Percentiles rank a stretch among this genome's conserved stretches.
Evolutionary conservation across 306 rosid species (phyloP).

Genomic region (Lagenaria siceraria): DNA sequence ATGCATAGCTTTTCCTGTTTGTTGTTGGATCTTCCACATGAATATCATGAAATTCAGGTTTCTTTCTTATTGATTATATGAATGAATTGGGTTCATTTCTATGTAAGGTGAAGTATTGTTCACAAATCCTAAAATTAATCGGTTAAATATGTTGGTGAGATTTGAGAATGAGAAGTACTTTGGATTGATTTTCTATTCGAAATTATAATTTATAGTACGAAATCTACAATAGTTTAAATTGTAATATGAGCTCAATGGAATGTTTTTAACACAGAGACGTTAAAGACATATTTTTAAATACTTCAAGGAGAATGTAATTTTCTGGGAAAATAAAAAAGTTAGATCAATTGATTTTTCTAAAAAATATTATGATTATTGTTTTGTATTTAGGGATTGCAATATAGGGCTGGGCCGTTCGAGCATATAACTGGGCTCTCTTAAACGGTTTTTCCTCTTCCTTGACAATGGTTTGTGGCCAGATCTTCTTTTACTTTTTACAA

Average conservation of each 20-base stretch:
- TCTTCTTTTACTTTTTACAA: neutral
- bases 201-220: neutral
- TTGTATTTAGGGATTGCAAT: neutral
- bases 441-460: neutral
- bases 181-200: neutral
- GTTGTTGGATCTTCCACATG: neutral
- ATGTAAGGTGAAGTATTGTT: neutral
- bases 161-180: neutral
- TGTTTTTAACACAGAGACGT: neutral
- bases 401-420: neutral
- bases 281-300: neutral
- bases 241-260: neutral
- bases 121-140: neutral
- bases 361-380: neutral
- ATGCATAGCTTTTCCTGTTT: neutral
- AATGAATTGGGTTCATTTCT: neutral
- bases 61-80: neutral
- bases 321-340: neutral
- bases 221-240: neutral
- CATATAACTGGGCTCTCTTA: neutral
- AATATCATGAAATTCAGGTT: neutral
- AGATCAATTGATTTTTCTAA: neutral
- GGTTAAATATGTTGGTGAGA: neutral
- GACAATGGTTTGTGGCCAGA: neutral
- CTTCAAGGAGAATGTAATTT: neutral